Evolutionary conservation across 305 asterid genomes (phyloP), one percentile per base, ranked within the genome.

Genomic region (Ajuga reptans): DNA sequence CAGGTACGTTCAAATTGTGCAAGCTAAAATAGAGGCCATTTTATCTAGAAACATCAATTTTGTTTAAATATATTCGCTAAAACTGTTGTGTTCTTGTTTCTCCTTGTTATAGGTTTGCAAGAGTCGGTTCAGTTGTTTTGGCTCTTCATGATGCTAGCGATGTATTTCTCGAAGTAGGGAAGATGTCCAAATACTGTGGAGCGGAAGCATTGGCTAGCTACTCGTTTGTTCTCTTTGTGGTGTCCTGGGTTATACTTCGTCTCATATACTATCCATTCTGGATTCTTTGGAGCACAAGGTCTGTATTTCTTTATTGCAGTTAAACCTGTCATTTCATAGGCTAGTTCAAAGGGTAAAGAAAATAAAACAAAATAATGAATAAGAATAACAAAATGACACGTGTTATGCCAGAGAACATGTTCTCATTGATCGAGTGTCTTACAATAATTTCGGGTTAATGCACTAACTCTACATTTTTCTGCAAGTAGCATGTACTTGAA

Each of bases 201-300:
- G 89, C 91, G 3, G 99, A 91, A 78, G 80, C 84, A 34, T 37
- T 89, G 63, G 97, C 99, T 55, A 89, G 96, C 87, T 83, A 80
- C 77, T 83, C 99, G 5, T 91, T 94, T 74, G 77, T 91, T 77
- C 84, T 94, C 54, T 94, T 94, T 71, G 95, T 84, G 70, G 64
- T 94, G 73, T 91, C 98, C 24, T 94, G 99, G 99, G 72, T 91
- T 83, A 61, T 85, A 54, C 96, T 91, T 80, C 97, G 99, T 59
- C 89, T 94, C 71, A 84, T 84, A 75, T 91, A 87, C 81, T 94
- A 81, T 73, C 99, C 99, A 5, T 91, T 94, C 74, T 94, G 97
- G 97, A 73, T 94, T 70, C 89, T 94, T 14, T 89, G 99, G 99
- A 94, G 99, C 84, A 94, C 99, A 50, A 94, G 99, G 99, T 91